A percentile compares a stretch with the other conserved stretches of the same genome.
phyloP scores from a whole-genome alignment of 1,139 yeast genomes.

The Yamadazyma trypodendri region DNA sequence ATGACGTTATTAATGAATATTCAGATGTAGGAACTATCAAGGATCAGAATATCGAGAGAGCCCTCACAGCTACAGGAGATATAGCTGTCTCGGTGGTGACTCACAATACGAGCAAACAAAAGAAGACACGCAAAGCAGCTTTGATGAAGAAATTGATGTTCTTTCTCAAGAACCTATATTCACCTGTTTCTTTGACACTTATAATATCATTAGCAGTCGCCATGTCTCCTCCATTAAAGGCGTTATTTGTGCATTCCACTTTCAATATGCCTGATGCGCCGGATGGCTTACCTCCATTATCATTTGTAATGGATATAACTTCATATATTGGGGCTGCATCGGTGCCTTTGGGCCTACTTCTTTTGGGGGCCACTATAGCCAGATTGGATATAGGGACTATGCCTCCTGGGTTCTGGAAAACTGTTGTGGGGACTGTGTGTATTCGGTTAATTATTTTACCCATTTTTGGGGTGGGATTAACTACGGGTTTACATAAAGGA shows the following conservation, averaged over 20 bases:
- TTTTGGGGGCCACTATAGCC: conserved; percentile 85
- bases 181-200: conserved; percentile 71
- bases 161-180: conserved; percentile 52
- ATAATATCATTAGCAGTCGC: conserved; percentile 62
- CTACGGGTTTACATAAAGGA: conserved; percentile 42
- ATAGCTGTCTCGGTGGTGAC: conserved; percentile 8
- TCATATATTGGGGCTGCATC: conserved; percentile 81
- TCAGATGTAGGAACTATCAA: conserved; percentile 46
- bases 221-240: conserved; percentile 85
- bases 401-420: conserved; percentile 72
- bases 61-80: conserved; percentile 14
- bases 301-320: conserved; percentile 78
- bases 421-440: conserved; percentile 38
- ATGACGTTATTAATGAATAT: conserved; percentile 61
- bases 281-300: conserved; percentile 77
- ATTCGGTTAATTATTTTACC: conserved; percentile 39
- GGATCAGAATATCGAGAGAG: conserved; percentile 13
- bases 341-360: conserved; percentile 79
- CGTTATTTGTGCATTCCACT: conserved; percentile 56
- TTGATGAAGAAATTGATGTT: conserved; percentile 11
- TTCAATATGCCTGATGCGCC: conserved; percentile 63
- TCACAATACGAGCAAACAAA: not conserved
- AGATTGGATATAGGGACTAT: conserved; percentile 59
- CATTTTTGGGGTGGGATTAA: conserved; percentile 45
- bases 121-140: conserved; percentile 2